phyloP scores from a whole-genome alignment of 768 basidiomycete genomes.

The Psilocybe subaeruginosa region DNA sequence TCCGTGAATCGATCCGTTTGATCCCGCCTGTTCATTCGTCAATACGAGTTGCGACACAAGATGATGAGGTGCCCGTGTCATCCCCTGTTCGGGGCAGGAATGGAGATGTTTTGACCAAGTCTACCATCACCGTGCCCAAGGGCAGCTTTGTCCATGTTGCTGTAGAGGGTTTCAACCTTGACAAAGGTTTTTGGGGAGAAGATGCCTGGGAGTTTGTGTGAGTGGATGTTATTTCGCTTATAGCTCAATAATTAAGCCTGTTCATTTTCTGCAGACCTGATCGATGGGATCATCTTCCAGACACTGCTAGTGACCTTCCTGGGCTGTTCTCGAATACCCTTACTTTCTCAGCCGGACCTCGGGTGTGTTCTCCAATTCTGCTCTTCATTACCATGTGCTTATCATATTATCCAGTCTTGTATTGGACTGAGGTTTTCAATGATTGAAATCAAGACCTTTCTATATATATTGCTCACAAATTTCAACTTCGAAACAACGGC shows the following conservation, averaged over 20 bases:
- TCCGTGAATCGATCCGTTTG: slow-evolving; percentile 76
- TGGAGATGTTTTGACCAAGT: slow-evolving; percentile 42
- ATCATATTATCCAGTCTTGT: slow-evolving; percentile 52
- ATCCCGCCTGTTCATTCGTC: slow-evolving; percentile 84
- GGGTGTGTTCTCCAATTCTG: slow-evolving; percentile 50
- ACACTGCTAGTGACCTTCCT: slow-evolving; percentile 65
- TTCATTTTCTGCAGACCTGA: slow-evolving; percentile 59
- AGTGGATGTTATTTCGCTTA: slow-evolving; percentile 18
- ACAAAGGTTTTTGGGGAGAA: slow-evolving; percentile 77
- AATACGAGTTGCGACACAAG: slow-evolving; percentile 73
- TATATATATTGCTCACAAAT: slow-evolving; percentile 69
- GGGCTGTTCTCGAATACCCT: slow-evolving; percentile 74
- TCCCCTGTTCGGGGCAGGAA: slow-evolving; percentile 59
- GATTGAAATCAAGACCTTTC: slow-evolving; percentile 81
- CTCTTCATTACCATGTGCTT: background rate
- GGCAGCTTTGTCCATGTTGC: slow-evolving; percentile 80
- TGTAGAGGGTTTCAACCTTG: slow-evolving; percentile 79
- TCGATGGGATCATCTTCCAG: slow-evolving; percentile 78
- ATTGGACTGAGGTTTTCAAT: slow-evolving; percentile 83
- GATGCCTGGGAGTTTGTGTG: slow-evolving; percentile 85
- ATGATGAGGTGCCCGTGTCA: slow-evolving; percentile 77
- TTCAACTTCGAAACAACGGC: slow-evolving; percentile 62
- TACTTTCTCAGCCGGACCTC: slow-evolving; percentile 81
- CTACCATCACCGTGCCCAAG: slow-evolving; percentile 56
- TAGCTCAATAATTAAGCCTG: background rate